Evolutionary conservation across 129 eudicot genomes (phyloP).

Genomic region (Flaveria ramosissima): DNA sequence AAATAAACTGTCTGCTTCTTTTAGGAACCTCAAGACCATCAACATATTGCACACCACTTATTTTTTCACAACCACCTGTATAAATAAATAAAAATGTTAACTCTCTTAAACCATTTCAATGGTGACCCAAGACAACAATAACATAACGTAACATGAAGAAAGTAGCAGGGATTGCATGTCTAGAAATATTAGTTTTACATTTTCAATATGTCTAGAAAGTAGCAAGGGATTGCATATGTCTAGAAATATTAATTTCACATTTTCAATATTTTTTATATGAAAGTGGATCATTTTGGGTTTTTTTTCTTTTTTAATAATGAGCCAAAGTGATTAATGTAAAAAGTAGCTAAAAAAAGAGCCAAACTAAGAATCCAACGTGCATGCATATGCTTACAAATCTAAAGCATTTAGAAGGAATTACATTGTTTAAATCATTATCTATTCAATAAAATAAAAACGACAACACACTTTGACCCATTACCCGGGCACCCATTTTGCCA

Average conservation of each 20-base stretch:
- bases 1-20: constrained; percentile 76
- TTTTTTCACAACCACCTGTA: constrained; percentile 75
- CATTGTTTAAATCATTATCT: not conserved
- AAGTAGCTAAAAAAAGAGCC: not conserved
- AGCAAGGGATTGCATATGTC: not conserved
- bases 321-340: not conserved
- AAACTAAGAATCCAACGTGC: not conserved
- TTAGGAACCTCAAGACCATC: constrained; percentile 76
- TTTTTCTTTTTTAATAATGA: not conserved
- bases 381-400: not conserved
- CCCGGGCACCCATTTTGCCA: not conserved
- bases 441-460: not conserved
- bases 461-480: not conserved
- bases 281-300: not conserved
- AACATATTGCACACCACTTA: constrained; percentile 63
- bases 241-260: not conserved
- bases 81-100: not conserved
- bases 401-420: not conserved
- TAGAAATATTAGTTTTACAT: not conserved
- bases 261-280: not conserved
- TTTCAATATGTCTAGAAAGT: not conserved
- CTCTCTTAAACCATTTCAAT: constrained; percentile 8
- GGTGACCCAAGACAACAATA: not conserved
- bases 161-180: not conserved
- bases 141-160: not conserved